These are phyloP conservation scores for Kodamaea nitidulidarum DNA, from an alignment of 805 yeast genomes.

Conservation along the genomic window DNA sequence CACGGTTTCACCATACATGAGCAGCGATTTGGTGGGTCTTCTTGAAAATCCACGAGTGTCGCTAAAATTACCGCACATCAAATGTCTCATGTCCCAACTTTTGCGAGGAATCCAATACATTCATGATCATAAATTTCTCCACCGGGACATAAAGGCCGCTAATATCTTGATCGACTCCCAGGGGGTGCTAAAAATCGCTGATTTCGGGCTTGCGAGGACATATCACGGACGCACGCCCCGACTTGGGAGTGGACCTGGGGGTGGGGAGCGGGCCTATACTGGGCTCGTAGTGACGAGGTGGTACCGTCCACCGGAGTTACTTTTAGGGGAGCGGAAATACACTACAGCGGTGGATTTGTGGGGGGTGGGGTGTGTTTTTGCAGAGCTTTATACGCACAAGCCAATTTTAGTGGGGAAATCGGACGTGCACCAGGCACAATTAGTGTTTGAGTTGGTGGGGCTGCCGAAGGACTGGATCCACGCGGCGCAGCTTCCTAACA, in stretches of 20 bases:
- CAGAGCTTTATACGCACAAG: conserved; percentile 74
- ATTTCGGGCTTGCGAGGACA: conserved; percentile 86
- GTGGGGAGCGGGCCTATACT: conserved; percentile 51
- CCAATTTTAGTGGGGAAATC: conserved; percentile 85
- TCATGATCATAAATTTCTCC: conserved; percentile 59
- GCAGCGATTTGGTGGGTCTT: conserved; percentile 86
- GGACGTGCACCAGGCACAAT: conserved; percentile 83
- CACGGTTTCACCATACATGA: conserved; percentile 91
- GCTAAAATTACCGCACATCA: conserved; percentile 64
- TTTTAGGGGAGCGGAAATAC: conserved; percentile 79
- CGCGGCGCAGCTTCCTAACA: conserved; percentile 54
- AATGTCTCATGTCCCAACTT: conserved; percentile 76
- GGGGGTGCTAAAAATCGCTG: conserved; percentile 87
- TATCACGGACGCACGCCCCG: conserved; percentile 62
- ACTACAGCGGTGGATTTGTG: conserved; percentile 96
- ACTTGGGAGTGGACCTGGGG: conserved; percentile 51
- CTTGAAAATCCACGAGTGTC: conserved; percentile 71
- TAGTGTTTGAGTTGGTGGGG: conserved; percentile 79
- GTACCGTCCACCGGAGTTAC: conserved; percentile 94
- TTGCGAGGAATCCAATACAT: conserved; percentile 77
- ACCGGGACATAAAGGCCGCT: conserved; percentile 96
- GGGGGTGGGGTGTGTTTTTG: conserved; percentile 97
- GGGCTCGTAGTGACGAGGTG: conserved; percentile 88
- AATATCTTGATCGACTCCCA: conserved; percentile 73
- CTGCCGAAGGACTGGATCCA: conserved; percentile 70